Conservation (phyloP, 2,329 filamentous ascomycete species). For the Fusarium fujikuroi region DNA sequence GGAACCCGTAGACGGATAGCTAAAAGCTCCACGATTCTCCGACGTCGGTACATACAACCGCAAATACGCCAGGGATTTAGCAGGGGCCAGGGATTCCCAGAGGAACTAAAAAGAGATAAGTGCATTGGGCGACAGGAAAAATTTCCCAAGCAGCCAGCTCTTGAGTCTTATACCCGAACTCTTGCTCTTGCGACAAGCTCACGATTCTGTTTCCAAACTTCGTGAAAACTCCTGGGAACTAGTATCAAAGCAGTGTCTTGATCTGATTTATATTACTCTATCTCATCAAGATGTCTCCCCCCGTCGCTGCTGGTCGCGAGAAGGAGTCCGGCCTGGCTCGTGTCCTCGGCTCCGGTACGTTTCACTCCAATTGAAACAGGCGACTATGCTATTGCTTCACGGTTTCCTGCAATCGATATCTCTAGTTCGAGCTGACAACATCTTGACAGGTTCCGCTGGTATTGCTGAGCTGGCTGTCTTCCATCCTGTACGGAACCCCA, state of each 20-base stretch:
- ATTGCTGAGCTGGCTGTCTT: conserved; percentile 94
- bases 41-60: conserved; percentile 43
- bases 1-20: not conserved
- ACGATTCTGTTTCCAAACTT: conserved; percentile 7
- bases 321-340: conserved; percentile 90
- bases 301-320: conserved; percentile 62
- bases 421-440: conserved; percentile 34
- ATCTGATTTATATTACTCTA: not conserved
- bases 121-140: conserved; percentile 37
- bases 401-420: not conserved
- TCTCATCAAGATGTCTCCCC: conserved; percentile 67
- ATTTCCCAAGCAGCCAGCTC: conserved; percentile 36
- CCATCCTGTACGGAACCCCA: conserved; percentile 74
- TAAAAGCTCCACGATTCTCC: conserved; percentile 33
- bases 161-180: conserved; percentile 20
- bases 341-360: conserved; percentile 87
- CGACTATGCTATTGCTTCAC: not conserved
- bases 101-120: conserved; percentile 34
- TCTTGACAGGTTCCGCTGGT: conserved; percentile 82
- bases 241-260: conserved; percentile 1
- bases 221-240: conserved; percentile 11
- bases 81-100: conserved; percentile 23
- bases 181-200: conserved; percentile 26
- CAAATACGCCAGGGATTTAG: conserved; percentile 30
- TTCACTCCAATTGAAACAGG: conserved; percentile 18